A percentile compares a stretch with the other conserved stretches of the same genome.
Evolutionary conservation across 176 grass and related monocot genomes (phyloP).

Genomic region (Carex littledalei): DNA sequence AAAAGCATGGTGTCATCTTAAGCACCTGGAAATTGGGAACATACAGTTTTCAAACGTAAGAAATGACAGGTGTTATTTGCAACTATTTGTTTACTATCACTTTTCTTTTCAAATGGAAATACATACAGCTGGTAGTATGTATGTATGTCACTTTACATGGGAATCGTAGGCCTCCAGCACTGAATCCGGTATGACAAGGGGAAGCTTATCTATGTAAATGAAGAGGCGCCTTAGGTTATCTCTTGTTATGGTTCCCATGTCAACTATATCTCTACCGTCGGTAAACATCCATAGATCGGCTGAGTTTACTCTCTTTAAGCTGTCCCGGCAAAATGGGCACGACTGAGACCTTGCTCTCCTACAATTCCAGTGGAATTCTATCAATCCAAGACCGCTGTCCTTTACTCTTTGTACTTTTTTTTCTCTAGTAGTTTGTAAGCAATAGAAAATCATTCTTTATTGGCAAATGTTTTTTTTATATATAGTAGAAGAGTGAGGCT

Average conservation of each 20-base stretch:
- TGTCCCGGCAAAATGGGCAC: slow-evolving; percentile 86
- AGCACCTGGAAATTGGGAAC: not conserved
- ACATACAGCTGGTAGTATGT: slow-evolving; percentile 13
- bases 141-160: slow-evolving; percentile 69
- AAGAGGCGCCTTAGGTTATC: slow-evolving; percentile 69
- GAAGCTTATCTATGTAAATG: slow-evolving; percentile 74
- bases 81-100: not conserved
- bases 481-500: no score
- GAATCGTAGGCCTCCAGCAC: slow-evolving; percentile 81
- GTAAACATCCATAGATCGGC: slow-evolving; percentile 76
- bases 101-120: not conserved
- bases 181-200: slow-evolving; percentile 53
- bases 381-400: not conserved
- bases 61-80: not conserved
- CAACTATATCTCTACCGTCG: slow-evolving; percentile 47
- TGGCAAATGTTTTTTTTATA: not conserved
- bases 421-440: not conserved
- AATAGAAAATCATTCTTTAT: not conserved
- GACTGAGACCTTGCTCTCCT: slow-evolving; percentile 80
- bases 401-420: not conserved
- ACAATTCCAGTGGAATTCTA: slow-evolving; percentile 29
- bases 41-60: not conserved
- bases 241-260: slow-evolving; percentile 56
- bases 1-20: no score
- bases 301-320: slow-evolving; percentile 71